Evolutionary conservation across 2,329 filamentous ascomycete species (phyloP), one percentile per base, ranked within the genome.

Genomic region (Fusarium buxicola): DNA sequence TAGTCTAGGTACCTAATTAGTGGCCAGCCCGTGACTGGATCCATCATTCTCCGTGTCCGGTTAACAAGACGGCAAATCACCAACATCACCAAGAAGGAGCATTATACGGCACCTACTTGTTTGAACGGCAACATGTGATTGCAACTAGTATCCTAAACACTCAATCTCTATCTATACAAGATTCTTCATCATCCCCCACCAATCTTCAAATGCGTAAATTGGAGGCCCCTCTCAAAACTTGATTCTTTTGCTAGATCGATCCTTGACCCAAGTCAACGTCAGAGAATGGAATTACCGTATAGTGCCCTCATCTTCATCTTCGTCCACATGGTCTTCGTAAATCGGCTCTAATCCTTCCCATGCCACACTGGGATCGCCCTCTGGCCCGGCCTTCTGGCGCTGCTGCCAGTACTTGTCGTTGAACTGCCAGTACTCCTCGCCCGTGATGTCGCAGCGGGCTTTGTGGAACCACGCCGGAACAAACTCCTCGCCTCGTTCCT

Each of bases 371-470:
- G 71, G 53, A 60, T 86, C 82, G 47, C 90, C 86, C 52, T 82
- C 77, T 7, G 80, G 80, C 16, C 87, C 89, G 35, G 89, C 89
- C 75, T 81, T 82, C 46, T 90, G 84, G 60, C 92, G 83, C 70
- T 88, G 81, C 69, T 86, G 82, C 95, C 95, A 99, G 77, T 99
- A 99, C 75, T 91, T 86, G 34, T 90, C 91, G 71, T 88, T 96
- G 72, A 94, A 96, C 67, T 89, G 83, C 95, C 95, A 99, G 77
- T 90, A 97, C 65, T 89, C 84, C 77, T 97, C 92, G 1, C 95
- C 94, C 4, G 94, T 97, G 15, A 91, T 80, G 34, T 91, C 85
- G 76, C 92, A 94, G 66, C 76, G 85, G 3, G 82, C 82, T 78
- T 90, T 92, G 34, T 73, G 79, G 75, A 99, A 99, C 94, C 94